Percentiles rank a stretch among this genome's conserved stretches.
Conservation (phyloP, 495 filamentous ascomycete species). For the Lichina pygmaea region DNA sequence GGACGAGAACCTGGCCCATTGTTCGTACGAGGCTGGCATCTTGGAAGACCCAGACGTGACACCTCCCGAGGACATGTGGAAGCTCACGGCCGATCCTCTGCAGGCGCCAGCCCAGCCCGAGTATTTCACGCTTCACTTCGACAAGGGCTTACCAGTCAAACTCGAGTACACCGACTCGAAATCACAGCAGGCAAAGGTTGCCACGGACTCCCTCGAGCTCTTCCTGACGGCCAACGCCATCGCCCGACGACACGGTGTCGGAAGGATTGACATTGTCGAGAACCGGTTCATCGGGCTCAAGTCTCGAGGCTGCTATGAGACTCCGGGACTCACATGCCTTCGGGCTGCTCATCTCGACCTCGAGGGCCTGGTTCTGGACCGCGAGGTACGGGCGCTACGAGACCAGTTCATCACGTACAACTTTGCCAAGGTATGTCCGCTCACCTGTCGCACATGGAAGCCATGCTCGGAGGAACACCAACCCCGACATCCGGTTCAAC, state of each 20-base stretch:
- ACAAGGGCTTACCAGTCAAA: slow-evolving; percentile 62
- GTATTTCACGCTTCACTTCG: slow-evolving; percentile 56
- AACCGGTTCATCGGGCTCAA: slow-evolving; percentile 70
- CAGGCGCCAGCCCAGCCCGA: slow-evolving; percentile 50
- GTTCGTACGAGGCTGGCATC: slow-evolving; percentile 68
- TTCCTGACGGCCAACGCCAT: slow-evolving; percentile 63
- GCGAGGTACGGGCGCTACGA: slow-evolving; percentile 58
- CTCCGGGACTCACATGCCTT: slow-evolving; percentile 42
- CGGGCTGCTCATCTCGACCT: slow-evolving; percentile 57
- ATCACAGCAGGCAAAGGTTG: slow-evolving; percentile 15
- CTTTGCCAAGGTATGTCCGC: slow-evolving; percentile 27
- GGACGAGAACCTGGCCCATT: slow-evolving; percentile 83
- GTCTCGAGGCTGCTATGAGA: slow-evolving; percentile 79
- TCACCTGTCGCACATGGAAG: too few species aligned
- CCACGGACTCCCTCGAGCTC: slow-evolving; percentile 50
- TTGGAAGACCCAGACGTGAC: slow-evolving; percentile 30
- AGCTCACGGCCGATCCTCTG: slow-evolving; percentile 44
- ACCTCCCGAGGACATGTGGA: slow-evolving; percentile 69
- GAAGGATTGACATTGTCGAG: slow-evolving; percentile 83
- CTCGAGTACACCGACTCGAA: slow-evolving; percentile 22
- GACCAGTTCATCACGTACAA: slow-evolving; percentile 59
- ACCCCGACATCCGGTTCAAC: too few species aligned
- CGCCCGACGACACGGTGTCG: slow-evolving; percentile 49
- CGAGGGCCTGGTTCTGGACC: slow-evolving; percentile 66
- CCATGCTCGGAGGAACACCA: too few species aligned